phyloP scores from a whole-genome alignment of 1,139 yeast species.

The Nakaseomyces kungkrabaensis region DNA sequence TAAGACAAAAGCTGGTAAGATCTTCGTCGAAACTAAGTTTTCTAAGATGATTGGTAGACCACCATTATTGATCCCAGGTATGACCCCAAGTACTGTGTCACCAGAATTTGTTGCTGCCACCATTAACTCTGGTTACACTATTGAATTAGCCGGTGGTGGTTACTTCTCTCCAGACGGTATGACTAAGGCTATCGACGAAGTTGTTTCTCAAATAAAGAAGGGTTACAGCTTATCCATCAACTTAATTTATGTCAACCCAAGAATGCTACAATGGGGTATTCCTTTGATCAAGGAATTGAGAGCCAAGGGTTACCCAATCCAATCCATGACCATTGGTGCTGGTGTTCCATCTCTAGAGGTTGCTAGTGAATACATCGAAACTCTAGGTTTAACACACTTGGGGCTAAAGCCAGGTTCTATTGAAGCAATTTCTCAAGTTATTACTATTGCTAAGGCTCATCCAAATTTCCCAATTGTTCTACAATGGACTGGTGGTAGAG shows the following conservation, averaged over 20 bases:
- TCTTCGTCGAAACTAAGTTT: slow-evolving; percentile 87
- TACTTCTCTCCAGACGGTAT: slow-evolving; percentile 66
- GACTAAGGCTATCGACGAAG: slow-evolving; percentile 65
- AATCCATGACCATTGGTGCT: slow-evolving; percentile 95
- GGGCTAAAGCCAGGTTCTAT: slow-evolving; percentile 97
- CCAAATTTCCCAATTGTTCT: slow-evolving; percentile 92
- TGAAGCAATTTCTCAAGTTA: slow-evolving; percentile 80
- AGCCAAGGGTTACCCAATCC: slow-evolving; percentile 88
- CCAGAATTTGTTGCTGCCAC: slow-evolving; percentile 92
- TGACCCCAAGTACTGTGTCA: slow-evolving; percentile 96
- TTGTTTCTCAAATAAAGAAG: slow-evolving; percentile 56
- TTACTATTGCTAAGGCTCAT: slow-evolving; percentile 88
- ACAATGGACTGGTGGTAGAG: slow-evolving; percentile 99
- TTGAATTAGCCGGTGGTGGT: slow-evolving; percentile 98
- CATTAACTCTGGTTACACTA: slow-evolving; percentile 91
- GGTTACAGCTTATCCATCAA: slow-evolving; percentile 89
- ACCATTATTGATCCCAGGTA: slow-evolving; percentile 96
- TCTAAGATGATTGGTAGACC: slow-evolving; percentile 89
- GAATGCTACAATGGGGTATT: slow-evolving; percentile 98
- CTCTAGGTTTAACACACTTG: slow-evolving; percentile 84
- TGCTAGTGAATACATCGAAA: slow-evolving; percentile 90
- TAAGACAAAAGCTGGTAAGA: slow-evolving; percentile 60
- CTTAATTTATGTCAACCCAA: slow-evolving; percentile 90
- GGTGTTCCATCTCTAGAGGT: slow-evolving; percentile 98
- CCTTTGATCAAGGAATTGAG: slow-evolving; percentile 86